Evolutionary conservation across 495 filamentous ascomycete species (phyloP), one percentile per base, ranked within the genome.

Genomic region (Immersiella caudata): DNA sequence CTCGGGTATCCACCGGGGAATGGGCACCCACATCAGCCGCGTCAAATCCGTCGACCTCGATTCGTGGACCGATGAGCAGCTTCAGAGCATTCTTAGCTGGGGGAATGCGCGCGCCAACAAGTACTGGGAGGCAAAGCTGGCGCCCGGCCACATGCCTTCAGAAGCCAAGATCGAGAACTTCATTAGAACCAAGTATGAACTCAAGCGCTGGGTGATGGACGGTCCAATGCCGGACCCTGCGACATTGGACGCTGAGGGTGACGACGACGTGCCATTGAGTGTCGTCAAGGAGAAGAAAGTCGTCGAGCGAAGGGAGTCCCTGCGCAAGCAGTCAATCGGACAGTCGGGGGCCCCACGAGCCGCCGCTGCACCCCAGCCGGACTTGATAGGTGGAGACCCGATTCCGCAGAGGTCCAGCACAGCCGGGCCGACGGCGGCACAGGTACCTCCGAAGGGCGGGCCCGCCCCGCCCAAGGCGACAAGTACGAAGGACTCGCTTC

Each of bases 121-220:
- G 87, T 97, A 99, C 76, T 99, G 95, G 95, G 96, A 99, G 77
- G 88, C 93, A 27, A 98, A 98, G 78, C 77, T 99, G 73, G 92
- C 94, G 14, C 83, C 90, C 20, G 93, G 92, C 59, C 95, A 99
- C 76, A 87, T 94, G n/a, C 95, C 95, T 0, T 94, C 94, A n/a
- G 94, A 98, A 81, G 86, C 92, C 54, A 99, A 99, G 82, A 98
- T 99, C 69, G 95, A 98, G 84, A 99, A 97, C 79, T 99, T 99
- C 71, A 97, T 99, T 68, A 88, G 96, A 52, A 99, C 95, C 40
- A 99, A 99, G 79, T 99, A 99, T 77, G 95, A 99, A 73, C 90
- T 93, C 9, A 98, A 97, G 83, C 84, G 96, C 79, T 99, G 95
- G 95, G 91, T 93, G 1, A 97, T 97, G 94, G 96, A 99, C 66